These are phyloP conservation scores for Clonostachys sp. DNA, from an alignment of 2,329 filamentous ascomycete species.

Conservation along the genomic window DNA sequence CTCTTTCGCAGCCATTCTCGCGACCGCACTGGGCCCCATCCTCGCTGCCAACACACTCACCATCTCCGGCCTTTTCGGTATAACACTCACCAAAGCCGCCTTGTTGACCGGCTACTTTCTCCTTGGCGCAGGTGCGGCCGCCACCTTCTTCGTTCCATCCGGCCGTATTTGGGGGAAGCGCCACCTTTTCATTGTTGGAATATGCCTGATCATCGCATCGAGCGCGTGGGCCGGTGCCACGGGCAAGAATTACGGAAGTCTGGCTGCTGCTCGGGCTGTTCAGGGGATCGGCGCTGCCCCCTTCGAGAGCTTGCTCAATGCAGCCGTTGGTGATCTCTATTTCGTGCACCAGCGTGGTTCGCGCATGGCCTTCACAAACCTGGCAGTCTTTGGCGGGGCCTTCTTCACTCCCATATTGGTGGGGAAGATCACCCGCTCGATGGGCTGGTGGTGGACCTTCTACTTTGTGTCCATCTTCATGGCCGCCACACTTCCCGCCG, in stretches of 20 bases:
- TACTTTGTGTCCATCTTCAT: constrained; percentile 85
- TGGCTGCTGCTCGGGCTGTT: constrained; percentile 75
- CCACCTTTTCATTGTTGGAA: constrained; percentile 78
- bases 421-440: constrained; percentile 71
- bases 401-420: constrained; percentile 82
- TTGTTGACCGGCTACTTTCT: constrained; percentile 85
- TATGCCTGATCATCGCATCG: constrained; percentile 66
- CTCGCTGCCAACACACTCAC: constrained; percentile 85
- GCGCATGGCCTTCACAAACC: constrained; percentile 75
- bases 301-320: constrained; percentile 87
- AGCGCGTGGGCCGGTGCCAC: constrained; percentile 75
- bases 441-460: constrained; percentile 87
- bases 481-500: constrained; percentile 61
- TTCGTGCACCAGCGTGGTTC: constrained; percentile 81
- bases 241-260: constrained; percentile 61
- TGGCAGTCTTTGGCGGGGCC: constrained; percentile 52
- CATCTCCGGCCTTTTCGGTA: constrained; percentile 61
- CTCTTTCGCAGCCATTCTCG: constrained; percentile 77
- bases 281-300: constrained; percentile 85
- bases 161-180: constrained; percentile 90
- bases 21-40: constrained; percentile 77
- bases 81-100: constrained; percentile 70
- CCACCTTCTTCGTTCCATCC: constrained; percentile 81
- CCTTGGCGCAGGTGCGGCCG: constrained; percentile 74
- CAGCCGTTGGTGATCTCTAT: constrained; percentile 83